These are phyloP conservation scores for Pogostemon cablin DNA, from an alignment of 257 asterid species.

Conservation along the genomic window DNA sequence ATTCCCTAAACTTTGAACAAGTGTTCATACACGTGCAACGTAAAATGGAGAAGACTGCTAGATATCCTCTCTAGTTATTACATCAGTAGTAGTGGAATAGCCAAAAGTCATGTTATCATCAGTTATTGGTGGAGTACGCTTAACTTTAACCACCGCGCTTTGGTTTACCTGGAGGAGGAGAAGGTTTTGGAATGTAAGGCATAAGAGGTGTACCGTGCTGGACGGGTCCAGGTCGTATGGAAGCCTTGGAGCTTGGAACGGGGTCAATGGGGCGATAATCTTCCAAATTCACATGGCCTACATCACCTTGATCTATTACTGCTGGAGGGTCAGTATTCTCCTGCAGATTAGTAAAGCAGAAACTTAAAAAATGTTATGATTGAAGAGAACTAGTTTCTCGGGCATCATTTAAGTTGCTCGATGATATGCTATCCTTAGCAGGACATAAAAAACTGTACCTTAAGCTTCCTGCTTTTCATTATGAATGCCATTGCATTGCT, in stretches of 20 bases:
- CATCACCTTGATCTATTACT: constrained; percentile 8
- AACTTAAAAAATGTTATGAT: background rate
- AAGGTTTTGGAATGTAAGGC: constrained; percentile 80
- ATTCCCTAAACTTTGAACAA: constrained; percentile 29
- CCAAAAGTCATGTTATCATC: constrained; percentile 15
- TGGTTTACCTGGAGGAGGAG: constrained; percentile 61
- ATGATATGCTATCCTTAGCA: background rate
- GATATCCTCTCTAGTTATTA: constrained; percentile 30
- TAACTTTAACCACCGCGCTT: constrained; percentile 30
- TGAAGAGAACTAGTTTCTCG: background rate
- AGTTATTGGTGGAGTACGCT: background rate
- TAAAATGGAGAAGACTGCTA: constrained; percentile 6
- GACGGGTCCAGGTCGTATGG: constrained; percentile 70
- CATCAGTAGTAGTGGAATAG: background rate
- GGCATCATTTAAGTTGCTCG: background rate
- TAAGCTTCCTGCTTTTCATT: constrained; percentile 54
- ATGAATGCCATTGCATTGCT: constrained; percentile 26
- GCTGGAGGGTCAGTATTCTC: constrained; percentile 22
- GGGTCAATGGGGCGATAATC: constrained; percentile 83
- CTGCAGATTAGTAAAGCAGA: constrained; percentile 35
- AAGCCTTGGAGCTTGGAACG: constrained; percentile 73
- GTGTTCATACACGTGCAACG: constrained; percentile 27
- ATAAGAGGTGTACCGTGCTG: constrained; percentile 84
- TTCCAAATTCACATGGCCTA: constrained; percentile 43
- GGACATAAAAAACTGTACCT: constrained; percentile 40